phyloP scores from a whole-genome alignment of 2,329 filamentous ascomycete species.

The Fusarium sp. region DNA sequence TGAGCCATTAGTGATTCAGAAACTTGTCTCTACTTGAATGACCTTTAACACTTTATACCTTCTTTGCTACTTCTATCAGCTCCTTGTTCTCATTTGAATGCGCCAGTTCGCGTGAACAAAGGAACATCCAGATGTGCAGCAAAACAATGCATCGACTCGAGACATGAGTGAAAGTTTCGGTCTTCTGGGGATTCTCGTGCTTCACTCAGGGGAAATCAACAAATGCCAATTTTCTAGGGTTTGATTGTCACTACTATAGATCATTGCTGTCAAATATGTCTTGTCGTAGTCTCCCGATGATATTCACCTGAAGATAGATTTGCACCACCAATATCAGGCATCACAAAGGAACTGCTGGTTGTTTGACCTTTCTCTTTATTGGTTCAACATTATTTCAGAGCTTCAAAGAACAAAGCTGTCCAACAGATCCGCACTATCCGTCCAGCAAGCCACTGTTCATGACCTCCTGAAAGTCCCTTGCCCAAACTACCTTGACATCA shows the following conservation, averaged over 20 bases:
- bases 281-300: background rate
- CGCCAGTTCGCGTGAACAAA: background rate
- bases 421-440: slow-evolving; percentile 1
- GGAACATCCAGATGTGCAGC: background rate
- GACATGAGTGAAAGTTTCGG: background rate
- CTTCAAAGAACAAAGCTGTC: background rate
- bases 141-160: background rate
- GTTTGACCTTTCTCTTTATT: background rate
- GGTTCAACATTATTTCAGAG: background rate
- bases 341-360: background rate
- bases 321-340: background rate
- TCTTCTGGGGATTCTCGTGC: background rate
- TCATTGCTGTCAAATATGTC: background rate
- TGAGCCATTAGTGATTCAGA: background rate
- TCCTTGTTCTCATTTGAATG: background rate
- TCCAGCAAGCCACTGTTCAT: slow-evolving; percentile 47
- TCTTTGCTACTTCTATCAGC: background rate
- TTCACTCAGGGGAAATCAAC: background rate
- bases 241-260: too few relatives aligned
- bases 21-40: slow-evolving; percentile 15
- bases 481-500: slow-evolving; percentile 53
- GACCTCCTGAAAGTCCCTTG: slow-evolving; percentile 59
- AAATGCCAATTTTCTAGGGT: background rate
- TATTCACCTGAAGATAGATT: background rate
- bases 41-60: background rate